Evolutionary conservation across 2,329 filamentous ascomycete species (phyloP), one percentile per base, ranked within the genome.

Genomic region (Colletotrichum chlorophyti): DNA sequence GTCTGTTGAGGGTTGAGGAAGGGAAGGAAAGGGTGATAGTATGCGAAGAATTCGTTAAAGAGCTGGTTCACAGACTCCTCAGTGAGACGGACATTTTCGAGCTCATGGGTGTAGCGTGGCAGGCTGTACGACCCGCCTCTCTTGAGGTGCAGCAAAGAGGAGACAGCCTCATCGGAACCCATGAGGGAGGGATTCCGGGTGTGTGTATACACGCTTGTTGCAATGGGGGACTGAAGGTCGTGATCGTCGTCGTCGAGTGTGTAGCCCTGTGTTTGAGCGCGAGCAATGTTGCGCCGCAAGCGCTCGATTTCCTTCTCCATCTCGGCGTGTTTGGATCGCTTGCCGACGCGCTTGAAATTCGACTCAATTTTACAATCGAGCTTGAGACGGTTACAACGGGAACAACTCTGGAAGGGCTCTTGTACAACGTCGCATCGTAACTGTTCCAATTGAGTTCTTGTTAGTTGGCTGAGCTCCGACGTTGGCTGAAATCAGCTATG

Each of bases 351-450:
- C 81, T 93, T 93, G 76, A 94, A 94, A 73, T 93, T 92, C 68
- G 89, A 91, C 73, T 94, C 90, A 73, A 95, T 94, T 73, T 91
- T 91, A 80, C 91, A 95, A 61, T 88, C 85, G 61, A 94, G 86
- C 74, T 90, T 91, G 69, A 93, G 84, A 67, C 91, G 90, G 70
- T 85, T 85, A 76, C 91, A 95, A 54, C 91, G 83, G 51, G 87
- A 87, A 77, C 91, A 95, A 66, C 85, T 86, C 67, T 86, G 84
- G 72, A 93, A 93, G 15, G 90, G 90, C 24, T 91, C 90, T 74
- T 93, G 90, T 65, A 91, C 80, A 65, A 94, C 91, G 79, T 94
- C 90, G 81, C 91, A 95, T 69, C 90, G 89, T 62, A 94, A 79
- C 90, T 91, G 70, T 64, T 59, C 34, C 47, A 58, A 49, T 50